Percentiles rank a stretch among this genome's conserved stretches.
phyloP scores from a whole-genome alignment of 2,329 filamentous ascomycete genomes.

The Stromatinia cepivora region DNA sequence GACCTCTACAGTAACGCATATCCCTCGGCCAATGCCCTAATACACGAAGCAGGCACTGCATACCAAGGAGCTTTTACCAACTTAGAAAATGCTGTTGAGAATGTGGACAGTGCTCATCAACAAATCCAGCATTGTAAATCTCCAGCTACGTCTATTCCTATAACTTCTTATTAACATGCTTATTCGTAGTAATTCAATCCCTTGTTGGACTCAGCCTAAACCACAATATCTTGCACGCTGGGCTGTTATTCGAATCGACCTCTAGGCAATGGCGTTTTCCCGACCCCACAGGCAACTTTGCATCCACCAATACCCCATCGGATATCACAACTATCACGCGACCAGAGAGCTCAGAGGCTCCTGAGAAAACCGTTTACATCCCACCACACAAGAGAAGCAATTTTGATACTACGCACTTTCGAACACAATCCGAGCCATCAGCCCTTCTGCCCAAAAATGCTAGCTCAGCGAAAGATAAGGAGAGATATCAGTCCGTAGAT shows the following conservation, averaged over 20 bases:
- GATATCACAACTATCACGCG: neutral
- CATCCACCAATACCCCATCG: rapidly evolving
- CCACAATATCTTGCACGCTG: neutral
- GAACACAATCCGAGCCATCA: neutral
- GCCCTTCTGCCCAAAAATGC: rapidly evolving
- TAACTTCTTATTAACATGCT: neutral
- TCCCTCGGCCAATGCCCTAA: neutral
- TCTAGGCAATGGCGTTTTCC: neutral
- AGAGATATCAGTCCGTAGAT: neutral
- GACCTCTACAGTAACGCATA: neutral
- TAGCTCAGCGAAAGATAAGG: neutral
- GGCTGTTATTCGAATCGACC: neutral
- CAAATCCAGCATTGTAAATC: neutral
- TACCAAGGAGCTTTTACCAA: neutral
- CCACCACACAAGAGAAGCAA: neutral
- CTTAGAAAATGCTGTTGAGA: neutral
- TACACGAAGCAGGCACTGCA: neutral
- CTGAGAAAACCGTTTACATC: neutral
- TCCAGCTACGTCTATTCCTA: rapidly evolving
- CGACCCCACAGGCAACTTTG: too few species aligned
- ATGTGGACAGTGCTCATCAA: neutral
- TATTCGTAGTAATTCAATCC: neutral
- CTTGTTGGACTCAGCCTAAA: neutral
- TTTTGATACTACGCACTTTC: rapidly evolving
- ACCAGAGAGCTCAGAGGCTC: rapidly evolving